Percentiles rank a stretch among this genome's conserved stretches.
Conservation (phyloP, 306 rosid genomes). For the Ormosia emarginata region DNA sequence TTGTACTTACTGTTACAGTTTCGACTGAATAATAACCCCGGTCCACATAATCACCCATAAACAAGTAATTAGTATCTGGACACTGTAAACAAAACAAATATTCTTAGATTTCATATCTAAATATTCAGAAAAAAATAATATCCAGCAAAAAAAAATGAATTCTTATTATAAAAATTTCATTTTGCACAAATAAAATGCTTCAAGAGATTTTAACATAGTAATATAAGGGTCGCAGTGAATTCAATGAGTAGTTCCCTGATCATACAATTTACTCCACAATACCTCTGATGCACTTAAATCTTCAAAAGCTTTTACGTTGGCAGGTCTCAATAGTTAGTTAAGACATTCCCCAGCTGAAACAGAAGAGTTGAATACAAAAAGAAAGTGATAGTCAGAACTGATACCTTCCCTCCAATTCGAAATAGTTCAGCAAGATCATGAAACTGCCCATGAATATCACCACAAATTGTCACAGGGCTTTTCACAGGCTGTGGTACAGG, state of each 20-base stretch:
- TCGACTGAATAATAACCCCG: slow-evolving; percentile 87
- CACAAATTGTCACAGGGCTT: slow-evolving; percentile 85
- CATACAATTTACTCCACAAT: slow-evolving; percentile 21
- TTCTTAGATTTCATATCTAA: background rate
- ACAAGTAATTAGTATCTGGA: slow-evolving; percentile 80
- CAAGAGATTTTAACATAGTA: background rate
- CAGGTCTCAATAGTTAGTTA: slow-evolving; percentile 29
- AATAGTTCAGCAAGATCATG: slow-evolving; percentile 85
- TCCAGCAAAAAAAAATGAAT: background rate
- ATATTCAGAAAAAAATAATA: background rate
- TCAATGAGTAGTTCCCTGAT: slow-evolving; percentile 17
- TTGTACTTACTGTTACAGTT: slow-evolving; percentile 69
- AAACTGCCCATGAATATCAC: slow-evolving; percentile 84
- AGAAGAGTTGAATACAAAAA: slow-evolving; percentile 21
- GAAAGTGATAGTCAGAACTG: slow-evolving; percentile 25
- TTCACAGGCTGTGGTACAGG: slow-evolving; percentile 64
- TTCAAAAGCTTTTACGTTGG: slow-evolving; percentile 22
- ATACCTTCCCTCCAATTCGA: slow-evolving; percentile 85
- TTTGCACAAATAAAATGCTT: slow-evolving; percentile 8
- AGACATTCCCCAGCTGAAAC: slow-evolving; percentile 31
- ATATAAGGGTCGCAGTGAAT: slow-evolving; percentile 1
- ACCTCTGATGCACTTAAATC: slow-evolving; percentile 24
- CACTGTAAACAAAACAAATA: slow-evolving; percentile 49
- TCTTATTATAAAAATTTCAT: background rate
- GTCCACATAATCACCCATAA: slow-evolving; percentile 93